Base-by-base conservation (phyloP, 2,329 filamentous ascomycete species). In the Mycosphaerella sp. region DNA sequence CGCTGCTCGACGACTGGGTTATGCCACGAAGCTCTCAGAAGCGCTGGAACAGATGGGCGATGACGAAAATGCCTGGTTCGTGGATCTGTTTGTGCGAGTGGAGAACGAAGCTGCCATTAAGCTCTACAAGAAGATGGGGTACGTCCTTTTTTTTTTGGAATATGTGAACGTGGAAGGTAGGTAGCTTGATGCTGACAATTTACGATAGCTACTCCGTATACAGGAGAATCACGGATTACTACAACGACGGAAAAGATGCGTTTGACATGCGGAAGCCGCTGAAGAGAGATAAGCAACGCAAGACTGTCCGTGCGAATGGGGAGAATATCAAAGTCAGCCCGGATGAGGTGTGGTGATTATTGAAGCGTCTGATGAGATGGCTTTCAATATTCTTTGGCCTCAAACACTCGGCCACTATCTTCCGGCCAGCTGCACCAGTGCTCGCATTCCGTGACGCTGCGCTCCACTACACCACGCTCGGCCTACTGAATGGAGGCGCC, bases 241-340 rank as follows among this genome's bases (percentile, higher is more conserved):
- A 98, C 65, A 88, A 86, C 57, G 90, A 96, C 66, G 87, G 94
- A 66, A 89, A 95, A 70, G 91, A 97, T 73, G 93, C 91, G 14
- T 93, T 88, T 68, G 93, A 98, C 72, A 98, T 98, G 93, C 82
- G 93, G 59, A 97, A 96, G 69, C 81, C 89, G 34, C 81, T 91
- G 73, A 86, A 80, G 70, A 80, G 90, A 64, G 93, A 98, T 71
- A 80, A 78, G 68, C 79, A 84, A 50, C 73, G 78, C 52, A 79
- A 87, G 68, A 88, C 94, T 70, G 78, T 95, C 42, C 80, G 93
- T 58, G 80, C 85, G 48, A 81, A 91, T 61, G 93, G 93, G 14
- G 86, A 93, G 73, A 77, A 81, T 52, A 82, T 87, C 66, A 78
- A 80, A 61, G 89, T 98, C 21, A 75, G 79, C 43, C 88, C 90